These are phyloP conservation scores for Ascodesmis nigricans DNA, from an alignment of 495 filamentous ascomycete species.

Conservation along the genomic window DNA sequence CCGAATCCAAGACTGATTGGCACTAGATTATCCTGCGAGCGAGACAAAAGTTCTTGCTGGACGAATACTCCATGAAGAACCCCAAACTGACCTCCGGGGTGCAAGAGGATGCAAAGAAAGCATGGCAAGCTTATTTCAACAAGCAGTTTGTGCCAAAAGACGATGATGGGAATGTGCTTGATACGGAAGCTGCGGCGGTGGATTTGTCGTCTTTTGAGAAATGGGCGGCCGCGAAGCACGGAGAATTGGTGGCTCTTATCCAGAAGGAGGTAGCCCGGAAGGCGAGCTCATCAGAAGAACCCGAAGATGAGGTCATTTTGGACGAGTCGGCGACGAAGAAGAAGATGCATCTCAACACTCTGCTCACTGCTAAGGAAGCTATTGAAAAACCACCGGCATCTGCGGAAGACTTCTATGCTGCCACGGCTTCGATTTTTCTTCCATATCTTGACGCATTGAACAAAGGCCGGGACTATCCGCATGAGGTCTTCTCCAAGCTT, in stretches of 20 bases:
- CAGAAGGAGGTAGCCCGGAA: conserved; percentile 10
- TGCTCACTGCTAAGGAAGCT: conserved; percentile 36
- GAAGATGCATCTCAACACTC: conserved; percentile 81
- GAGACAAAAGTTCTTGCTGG: conserved; percentile 54
- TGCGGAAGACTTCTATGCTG: conserved; percentile 35
- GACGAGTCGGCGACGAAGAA: conserved; percentile 64
- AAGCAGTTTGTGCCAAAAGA: conserved; percentile 40
- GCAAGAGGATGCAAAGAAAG: conserved; percentile 35
- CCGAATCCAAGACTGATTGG: background rate
- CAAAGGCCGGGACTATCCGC: conserved; percentile 48
- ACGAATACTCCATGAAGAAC: conserved; percentile 21
- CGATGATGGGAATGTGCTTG: conserved; percentile 3
- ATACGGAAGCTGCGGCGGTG: conserved; percentile 1
- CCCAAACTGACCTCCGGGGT: conserved; percentile 18
- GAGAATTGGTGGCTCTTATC: conserved; percentile 8
- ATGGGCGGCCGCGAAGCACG: conserved; percentile 10
- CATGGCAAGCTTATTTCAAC: conserved; percentile 49
- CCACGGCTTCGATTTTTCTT: conserved; percentile 45
- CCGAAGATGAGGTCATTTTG: conserved; percentile 12
- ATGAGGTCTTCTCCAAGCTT: conserved; percentile 62
- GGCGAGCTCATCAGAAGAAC: conserved; percentile 3
- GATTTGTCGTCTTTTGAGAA: conserved; percentile 8
- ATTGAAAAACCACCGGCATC: conserved; percentile 29
- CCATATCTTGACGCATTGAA: conserved; percentile 67
- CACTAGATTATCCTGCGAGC: conserved; percentile 60